Evolutionary conservation across 148 eudicot species (phyloP), one percentile per base, ranked within the genome.

Genomic region (Nepenthes gracilis): DNA sequence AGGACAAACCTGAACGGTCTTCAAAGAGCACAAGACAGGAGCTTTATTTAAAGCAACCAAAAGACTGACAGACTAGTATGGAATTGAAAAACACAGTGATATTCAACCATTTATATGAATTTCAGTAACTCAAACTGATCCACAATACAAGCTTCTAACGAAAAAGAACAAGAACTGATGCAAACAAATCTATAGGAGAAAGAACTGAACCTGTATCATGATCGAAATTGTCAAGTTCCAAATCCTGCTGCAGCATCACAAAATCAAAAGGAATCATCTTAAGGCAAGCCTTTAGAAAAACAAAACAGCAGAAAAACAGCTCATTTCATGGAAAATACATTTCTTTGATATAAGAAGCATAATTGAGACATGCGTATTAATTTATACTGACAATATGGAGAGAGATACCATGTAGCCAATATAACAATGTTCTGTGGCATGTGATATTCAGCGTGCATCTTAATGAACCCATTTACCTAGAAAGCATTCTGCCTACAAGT

Each of bases 121-220:
- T 12, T 10, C n/a, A 49, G 15, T 2, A 11, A 49, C 53, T 49
- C 12, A 49, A 11, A 49, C 53, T n/a, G 12, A 2, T 49, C 11
- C 13, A 43, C 35, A 33, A 10, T 60, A 14, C 5, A 53, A 54
- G 38, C 13, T 45, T 4, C 12, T 5, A 62, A 33, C 10, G 53
- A 35, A 34, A 58, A 37, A 53, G 45, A 56, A 48, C 12, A 47
- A 33, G 23, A 15, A 50, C 23, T 12, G 36, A 47, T 23, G 2
- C 36, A 0, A 52, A 66, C 56, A 43, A 52, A 57, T 35, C 33
- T 13, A 59, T 57, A 36, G 35, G 6, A 56, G 54, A 47, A 33
- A 37, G 35, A 59, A 62, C 51, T 69, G 59, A 59, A 94, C 99
- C 99, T 89, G 99, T 94, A 75, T 94, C 97, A 75, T 89, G 85